Percentiles rank a stretch among this genome's conserved stretches.
Conservation (phyloP, 352 stramenopile species). For the Pythium dissimile region DNA sequence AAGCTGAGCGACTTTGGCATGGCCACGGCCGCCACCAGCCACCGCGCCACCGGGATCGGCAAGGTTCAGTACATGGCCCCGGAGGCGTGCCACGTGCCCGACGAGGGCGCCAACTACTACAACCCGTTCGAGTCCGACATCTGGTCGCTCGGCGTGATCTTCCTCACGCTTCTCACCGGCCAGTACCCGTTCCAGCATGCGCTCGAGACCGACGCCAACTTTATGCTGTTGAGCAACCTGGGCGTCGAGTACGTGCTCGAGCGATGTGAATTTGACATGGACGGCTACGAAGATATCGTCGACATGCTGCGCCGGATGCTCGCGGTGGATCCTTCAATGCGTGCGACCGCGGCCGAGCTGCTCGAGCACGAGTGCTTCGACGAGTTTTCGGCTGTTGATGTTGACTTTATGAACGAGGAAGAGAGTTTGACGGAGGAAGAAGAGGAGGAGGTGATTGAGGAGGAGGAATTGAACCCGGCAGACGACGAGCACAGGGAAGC, state of each 20-base stretch:
- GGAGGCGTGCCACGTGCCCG: constrained; percentile 41
- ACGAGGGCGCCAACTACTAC: constrained; percentile 31
- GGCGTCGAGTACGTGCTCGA: constrained; percentile 66
- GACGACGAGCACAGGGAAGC: too few species aligned
- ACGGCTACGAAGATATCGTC: constrained; percentile 32
- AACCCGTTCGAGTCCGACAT: constrained; percentile 64
- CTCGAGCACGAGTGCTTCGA: constrained; percentile 39
- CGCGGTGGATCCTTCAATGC: constrained; percentile 40
- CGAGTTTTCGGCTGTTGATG: constrained; percentile 7
- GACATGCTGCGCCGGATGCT: constrained; percentile 58
- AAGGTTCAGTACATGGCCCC: constrained; percentile 83
- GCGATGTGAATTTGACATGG: constrained; percentile 55
- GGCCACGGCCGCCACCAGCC: constrained; percentile 28
- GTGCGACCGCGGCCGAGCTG: constrained; percentile 37
- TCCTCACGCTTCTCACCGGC: constrained; percentile 67
- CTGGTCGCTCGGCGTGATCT: constrained; percentile 80
- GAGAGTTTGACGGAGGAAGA: background rate
- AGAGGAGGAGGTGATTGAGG: constrained; percentile 1
- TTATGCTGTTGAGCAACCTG: constrained; percentile 49
- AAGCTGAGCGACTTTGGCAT: constrained; percentile 84
- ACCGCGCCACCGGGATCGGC: constrained; percentile 42
- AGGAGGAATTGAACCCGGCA: background rate
- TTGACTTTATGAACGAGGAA: background rate
- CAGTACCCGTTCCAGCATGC: constrained; percentile 65
- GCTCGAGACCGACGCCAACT: constrained; percentile 49